Evolutionary conservation across 495 filamentous ascomycete genomes (phyloP).

Genomic region (Endocarpon pusillum): DNA sequence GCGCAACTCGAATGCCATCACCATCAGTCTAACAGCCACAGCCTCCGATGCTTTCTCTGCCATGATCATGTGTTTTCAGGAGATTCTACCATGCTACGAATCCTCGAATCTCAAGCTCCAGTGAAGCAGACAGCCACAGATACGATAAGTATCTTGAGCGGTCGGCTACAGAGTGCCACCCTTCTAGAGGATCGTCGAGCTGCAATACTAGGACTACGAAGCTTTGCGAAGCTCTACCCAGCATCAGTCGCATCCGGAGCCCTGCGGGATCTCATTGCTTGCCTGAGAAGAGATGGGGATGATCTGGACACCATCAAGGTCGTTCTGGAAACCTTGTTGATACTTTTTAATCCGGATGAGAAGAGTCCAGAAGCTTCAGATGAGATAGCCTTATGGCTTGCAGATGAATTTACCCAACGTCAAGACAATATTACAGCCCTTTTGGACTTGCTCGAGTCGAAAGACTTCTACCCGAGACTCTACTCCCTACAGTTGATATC

Average conservation of each 20-base stretch:
- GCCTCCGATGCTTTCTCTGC: no score
- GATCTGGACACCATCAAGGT: conserved; percentile 95
- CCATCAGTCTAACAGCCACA: no score
- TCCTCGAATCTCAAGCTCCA: conserved; percentile 69
- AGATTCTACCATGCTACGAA: conserved; percentile 68
- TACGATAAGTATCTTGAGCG: conserved; percentile 76
- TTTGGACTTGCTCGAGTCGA: conserved; percentile 70
- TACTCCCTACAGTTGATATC: conserved; percentile 84
- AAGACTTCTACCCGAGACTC: conserved; percentile 83
- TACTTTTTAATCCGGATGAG: conserved; percentile 69
- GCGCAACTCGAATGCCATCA: no score
- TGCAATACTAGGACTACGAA: conserved; percentile 80
- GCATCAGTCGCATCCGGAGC: conserved; percentile 91
- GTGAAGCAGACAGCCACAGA: conserved; percentile 91
- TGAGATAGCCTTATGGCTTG: conserved; percentile 90
- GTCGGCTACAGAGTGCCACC: conserved; percentile 70
- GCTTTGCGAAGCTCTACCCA: conserved; percentile 90
- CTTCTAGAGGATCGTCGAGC: conserved; percentile 86
- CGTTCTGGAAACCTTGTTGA: conserved; percentile 82
- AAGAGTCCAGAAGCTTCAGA: conserved; percentile 82
- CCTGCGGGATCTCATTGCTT: conserved; percentile 68
- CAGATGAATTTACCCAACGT: conserved; percentile 94
- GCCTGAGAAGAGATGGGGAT: conserved; percentile 71
- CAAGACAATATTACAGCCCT: conserved; percentile 95
- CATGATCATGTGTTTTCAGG: no score